Conservation (phyloP, 257 asterid species). For the Solanum okadae region DNA sequence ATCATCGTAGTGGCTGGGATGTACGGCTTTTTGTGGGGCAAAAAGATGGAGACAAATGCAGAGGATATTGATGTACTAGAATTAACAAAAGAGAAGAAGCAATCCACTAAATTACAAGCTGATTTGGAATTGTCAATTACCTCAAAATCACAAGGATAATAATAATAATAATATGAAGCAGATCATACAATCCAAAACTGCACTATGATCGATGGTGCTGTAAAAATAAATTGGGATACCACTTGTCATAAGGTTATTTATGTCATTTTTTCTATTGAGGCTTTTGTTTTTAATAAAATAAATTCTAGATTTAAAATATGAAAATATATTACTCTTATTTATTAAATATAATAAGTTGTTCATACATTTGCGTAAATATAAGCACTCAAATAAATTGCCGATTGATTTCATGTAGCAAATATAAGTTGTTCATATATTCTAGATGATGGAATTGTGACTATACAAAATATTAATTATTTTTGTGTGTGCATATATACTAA, state of each 20-base stretch:
- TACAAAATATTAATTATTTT: too few relatives aligned
- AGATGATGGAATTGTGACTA: too few relatives aligned
- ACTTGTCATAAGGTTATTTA: neutral
- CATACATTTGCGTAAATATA: neutral
- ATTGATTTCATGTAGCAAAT: too few relatives aligned
- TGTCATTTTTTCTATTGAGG: neutral
- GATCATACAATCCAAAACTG: neutral
- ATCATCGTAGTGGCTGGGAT: conserved; percentile 54
- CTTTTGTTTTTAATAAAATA: neutral
- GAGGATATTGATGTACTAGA: neutral
- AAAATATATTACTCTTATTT: neutral
- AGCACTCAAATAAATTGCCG: too few relatives aligned
- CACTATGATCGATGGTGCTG: neutral
- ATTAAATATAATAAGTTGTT: neutral
- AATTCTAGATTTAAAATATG: too few relatives aligned
- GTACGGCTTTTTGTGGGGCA: conserved; percentile 75
- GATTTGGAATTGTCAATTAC: conserved; percentile 7
- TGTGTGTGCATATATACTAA: too few relatives aligned
- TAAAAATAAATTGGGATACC: neutral
- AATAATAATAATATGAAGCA: neutral
- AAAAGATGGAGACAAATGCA: conserved; percentile 13
- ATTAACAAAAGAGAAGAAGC: neutral
- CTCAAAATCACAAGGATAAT: neutral
- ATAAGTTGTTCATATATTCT: too few relatives aligned
- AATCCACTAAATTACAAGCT: neutral